These are phyloP conservation scores for Tuber indicum DNA, from an alignment of 495 filamentous ascomycete species.

Conservation along the genomic window DNA sequence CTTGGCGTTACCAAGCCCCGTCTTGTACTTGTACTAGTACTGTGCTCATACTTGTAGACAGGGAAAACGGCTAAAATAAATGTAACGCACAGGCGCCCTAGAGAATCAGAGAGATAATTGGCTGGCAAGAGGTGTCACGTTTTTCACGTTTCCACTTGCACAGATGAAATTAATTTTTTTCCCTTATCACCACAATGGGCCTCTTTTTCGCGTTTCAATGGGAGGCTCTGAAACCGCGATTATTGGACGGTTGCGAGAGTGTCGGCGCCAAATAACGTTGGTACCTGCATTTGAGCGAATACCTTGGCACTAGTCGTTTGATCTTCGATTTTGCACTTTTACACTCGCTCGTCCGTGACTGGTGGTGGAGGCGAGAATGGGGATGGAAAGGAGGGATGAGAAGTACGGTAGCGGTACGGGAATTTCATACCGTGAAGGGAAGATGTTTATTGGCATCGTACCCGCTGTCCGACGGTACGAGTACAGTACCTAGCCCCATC, in stretches of 20 bases:
- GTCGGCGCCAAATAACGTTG: slow-evolving; percentile 2
- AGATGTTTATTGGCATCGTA: not conserved
- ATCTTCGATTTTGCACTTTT: not conserved
- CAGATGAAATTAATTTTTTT: not conserved
- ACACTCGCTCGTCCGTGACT: not conserved
- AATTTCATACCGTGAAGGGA: not conserved
- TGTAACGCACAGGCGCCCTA: too few relatives aligned
- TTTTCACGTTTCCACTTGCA: not conserved
- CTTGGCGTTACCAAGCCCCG: not conserved
- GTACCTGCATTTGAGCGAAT: not conserved
- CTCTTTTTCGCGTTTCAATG: not conserved
- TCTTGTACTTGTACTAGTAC: too few relatives aligned
- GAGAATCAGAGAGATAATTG: not conserved
- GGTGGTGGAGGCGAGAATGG: not conserved
- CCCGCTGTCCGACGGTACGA: not conserved
- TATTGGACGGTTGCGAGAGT: not conserved
- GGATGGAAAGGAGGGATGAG: not conserved
- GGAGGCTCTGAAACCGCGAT: not conserved
- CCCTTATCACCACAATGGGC: not conserved
- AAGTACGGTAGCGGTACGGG: not conserved
- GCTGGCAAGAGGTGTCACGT: not conserved
- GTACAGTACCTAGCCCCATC: not conserved
- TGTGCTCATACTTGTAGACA: not conserved
- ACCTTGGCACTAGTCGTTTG: not conserved
- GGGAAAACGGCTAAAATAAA: not conserved